Evolutionary conservation across 1,284 basidiomycete species (phyloP).

Genomic region (Mycosarcoma mackinlayi): DNA sequence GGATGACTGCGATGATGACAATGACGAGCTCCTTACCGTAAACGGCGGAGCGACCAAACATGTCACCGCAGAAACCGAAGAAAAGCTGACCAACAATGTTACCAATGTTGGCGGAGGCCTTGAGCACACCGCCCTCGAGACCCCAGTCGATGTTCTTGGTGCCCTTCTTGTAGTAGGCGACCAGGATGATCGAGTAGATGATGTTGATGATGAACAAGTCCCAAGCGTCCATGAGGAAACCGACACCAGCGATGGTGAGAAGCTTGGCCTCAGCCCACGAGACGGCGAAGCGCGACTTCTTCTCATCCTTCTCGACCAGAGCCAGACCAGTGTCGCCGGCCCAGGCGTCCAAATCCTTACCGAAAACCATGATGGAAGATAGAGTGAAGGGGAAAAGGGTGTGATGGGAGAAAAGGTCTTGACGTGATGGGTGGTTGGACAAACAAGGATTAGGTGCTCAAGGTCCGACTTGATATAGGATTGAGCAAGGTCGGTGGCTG

Average conservation of each 20-base stretch:
- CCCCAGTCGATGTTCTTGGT: constrained; percentile 63
- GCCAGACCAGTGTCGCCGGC: constrained; percentile 54
- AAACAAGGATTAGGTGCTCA: background rate
- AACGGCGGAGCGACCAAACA: constrained; percentile 63
- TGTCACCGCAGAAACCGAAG: constrained; percentile 65
- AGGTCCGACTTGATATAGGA: constrained; percentile 30
- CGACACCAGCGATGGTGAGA: constrained; percentile 63
- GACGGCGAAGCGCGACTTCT: constrained; percentile 51
- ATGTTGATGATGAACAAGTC: constrained; percentile 66
- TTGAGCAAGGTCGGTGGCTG: constrained; percentile 8
- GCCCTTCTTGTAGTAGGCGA: constrained; percentile 55
- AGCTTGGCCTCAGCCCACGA: constrained; percentile 63
- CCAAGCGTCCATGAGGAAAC: constrained; percentile 66
- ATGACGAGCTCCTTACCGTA: constrained; percentile 66
- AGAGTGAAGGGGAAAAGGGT: constrained; percentile 1
- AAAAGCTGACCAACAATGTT: constrained; percentile 63
- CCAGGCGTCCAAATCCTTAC: constrained; percentile 62
- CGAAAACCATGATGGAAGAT: constrained; percentile 55
- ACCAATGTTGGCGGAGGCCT: constrained; percentile 65
- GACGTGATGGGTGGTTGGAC: constrained; percentile 5
- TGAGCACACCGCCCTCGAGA: constrained; percentile 64
- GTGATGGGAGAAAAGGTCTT: background rate
- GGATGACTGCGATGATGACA: constrained; percentile 61
- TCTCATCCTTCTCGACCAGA: constrained; percentile 57
- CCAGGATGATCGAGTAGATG: constrained; percentile 62